Evolutionary conservation across 2,329 filamentous ascomycete genomes (phyloP).

Genomic region (Colletotrichum aenigma): DNA sequence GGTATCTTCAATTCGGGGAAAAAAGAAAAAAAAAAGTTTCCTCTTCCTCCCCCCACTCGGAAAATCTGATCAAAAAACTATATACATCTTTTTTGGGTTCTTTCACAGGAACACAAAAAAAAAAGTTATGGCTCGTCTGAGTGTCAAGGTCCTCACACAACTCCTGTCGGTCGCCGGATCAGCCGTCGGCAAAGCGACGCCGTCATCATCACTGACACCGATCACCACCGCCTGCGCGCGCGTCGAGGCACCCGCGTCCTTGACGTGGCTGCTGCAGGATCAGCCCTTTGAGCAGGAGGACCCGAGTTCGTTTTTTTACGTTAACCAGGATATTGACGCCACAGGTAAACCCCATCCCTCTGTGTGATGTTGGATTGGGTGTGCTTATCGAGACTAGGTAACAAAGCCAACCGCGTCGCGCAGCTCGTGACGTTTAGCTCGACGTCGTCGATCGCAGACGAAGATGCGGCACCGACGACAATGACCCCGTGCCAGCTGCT

Average conservation of each 20-base stretch:
- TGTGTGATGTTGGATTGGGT: background rate
- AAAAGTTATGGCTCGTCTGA: constrained; percentile 15
- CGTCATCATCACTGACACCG: background rate
- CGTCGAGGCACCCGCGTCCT: constrained; percentile 6
- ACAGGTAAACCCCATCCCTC: background rate
- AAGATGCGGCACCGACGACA: background rate
- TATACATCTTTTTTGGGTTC: background rate
- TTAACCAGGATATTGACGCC: constrained; percentile 19
- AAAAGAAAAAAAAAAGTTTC: background rate
- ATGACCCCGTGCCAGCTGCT: constrained; percentile 6
- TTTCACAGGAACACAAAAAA: background rate
- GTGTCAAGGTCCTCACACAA: background rate
- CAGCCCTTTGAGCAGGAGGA: constrained; percentile 20
- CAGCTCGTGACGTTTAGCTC: constrained; percentile 17
- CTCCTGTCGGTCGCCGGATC: constrained; percentile 5
- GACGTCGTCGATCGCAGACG: background rate
- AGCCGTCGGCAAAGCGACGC: background rate
- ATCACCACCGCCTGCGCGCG: background rate
- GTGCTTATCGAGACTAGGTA: background rate
- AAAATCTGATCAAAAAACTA: background rate
- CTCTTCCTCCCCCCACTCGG: background rate
- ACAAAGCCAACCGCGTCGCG: constrained; percentile 17
- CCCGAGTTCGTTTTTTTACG: constrained; percentile 20
- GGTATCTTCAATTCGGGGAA: background rate
- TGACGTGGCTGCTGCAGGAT: constrained; percentile 16